Evolutionary conservation across 768 basidiomycete genomes (phyloP).

Genomic region (Kwoniella bestiolae): DNA sequence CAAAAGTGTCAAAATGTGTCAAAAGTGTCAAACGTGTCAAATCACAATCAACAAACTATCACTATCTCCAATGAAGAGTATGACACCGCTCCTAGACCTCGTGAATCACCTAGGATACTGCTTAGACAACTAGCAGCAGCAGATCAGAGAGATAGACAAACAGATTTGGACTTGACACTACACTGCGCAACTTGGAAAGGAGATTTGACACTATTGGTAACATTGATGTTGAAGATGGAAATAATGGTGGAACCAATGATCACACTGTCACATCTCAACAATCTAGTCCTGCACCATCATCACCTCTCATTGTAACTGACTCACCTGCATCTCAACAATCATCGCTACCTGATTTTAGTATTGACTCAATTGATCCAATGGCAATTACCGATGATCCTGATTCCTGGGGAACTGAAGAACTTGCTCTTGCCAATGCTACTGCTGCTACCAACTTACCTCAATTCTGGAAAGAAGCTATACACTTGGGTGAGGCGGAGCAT

Average conservation of each 20-base stretch:
- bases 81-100: neutral
- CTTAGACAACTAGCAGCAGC: neutral
- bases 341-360: no score
- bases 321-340: no score
- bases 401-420: neutral
- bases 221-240: no score
- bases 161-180: no score
- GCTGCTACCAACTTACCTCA: neutral
- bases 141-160: slow-evolving; percentile 3
- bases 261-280: no score
- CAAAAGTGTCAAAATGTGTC: no score
- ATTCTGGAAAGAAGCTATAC: slow-evolving; percentile 3
- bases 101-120: neutral
- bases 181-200: no score
- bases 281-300: neutral
- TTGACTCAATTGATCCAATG: no score
- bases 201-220: no score
- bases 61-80: neutral
- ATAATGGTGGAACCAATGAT: no score
- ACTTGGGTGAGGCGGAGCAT: slow-evolving; percentile 8
- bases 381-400: slow-evolving; percentile 5
- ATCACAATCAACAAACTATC: neutral
- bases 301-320: neutral
- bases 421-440: neutral
- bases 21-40: neutral